Base-by-base conservation (phyloP, 2,329 filamentous ascomycete species). In the Penicillium janthinellum region DNA sequence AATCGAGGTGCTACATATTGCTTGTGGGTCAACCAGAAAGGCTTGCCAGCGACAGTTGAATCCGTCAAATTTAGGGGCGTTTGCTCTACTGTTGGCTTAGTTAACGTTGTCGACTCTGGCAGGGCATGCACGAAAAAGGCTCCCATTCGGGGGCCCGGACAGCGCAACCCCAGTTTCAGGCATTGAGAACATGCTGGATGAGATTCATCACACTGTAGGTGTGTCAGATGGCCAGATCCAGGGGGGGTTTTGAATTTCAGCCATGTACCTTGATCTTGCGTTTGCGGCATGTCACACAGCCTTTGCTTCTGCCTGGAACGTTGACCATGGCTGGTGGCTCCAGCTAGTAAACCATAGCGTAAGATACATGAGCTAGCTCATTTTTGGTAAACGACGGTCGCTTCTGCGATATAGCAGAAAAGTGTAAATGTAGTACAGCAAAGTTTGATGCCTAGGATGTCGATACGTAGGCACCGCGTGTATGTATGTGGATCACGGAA, bases 261-360 rank as follows among this genome's bases (percentile, higher is more conserved):
- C 20, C 20, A 20, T 39, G 8, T 7, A 60, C 58, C 58, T 60
- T 60, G 35, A 54, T 31, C 39, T 60, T 60, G 28, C 55, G 54
- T 35, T 25, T 56, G 7, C 58, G 58, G 39, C 55, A 60, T 7
- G 51, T 41, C 14, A 28, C 54, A 20, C 58, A 60, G 44, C 50
- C 58, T 47, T 54, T 60, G 38, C 58, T 60, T 58, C 58, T 53
- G 10, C 58, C 58, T 37, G 58, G 39, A n/a, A 60, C 58, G 17
- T 60, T 60, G 8, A 60, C 58, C 58, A 60, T 59, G 28, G 14
- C 54, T 39, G 50, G 57, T 55, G 28, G 14, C 54, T 39, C 15
- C 6, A 55, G 8, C n/a, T 6, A 14, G 8, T 38, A 22, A 0
- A 20, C 4, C 34, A 34, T 25, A 17, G 4, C 31, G 25, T 20